Conservation (phyloP, 1,284 basidiomycete genomes). For the Irpex sp. region DNA sequence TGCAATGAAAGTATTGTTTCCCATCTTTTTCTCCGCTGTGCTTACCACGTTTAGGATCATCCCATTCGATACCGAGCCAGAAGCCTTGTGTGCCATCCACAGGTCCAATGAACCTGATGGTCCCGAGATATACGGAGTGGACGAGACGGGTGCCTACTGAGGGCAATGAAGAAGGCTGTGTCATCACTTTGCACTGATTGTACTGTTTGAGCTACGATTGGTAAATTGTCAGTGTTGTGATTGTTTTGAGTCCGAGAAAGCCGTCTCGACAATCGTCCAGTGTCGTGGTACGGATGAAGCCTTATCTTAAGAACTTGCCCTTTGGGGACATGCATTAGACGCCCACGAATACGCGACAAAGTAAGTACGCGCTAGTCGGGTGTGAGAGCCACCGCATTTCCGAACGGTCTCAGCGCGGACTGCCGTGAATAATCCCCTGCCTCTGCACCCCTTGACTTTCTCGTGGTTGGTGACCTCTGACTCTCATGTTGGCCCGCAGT, state of each 20-base stretch:
- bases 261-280: neutral
- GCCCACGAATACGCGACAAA: neutral
- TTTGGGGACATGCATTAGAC: neutral
- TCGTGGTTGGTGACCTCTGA: neutral
- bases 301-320: neutral
- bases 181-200: neutral
- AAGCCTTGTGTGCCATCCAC: conserved; percentile 62
- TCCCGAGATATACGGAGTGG: conserved; percentile 52
- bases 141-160: conserved; percentile 48
- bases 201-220: neutral
- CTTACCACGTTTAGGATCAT: conserved; percentile 79
- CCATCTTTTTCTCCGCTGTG: conserved; percentile 84
- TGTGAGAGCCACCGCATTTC: too few species aligned
- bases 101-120: conserved; percentile 67
- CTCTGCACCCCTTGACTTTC: neutral
- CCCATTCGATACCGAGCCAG: conserved; percentile 98
- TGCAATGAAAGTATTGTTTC: conserved; percentile 74
- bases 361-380: too few species aligned
- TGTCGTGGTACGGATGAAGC: neutral
- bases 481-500: conserved; percentile 19
- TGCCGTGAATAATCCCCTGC: conserved; percentile 7
- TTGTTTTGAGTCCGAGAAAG: too few species aligned
- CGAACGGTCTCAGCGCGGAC: conserved; percentile 3
- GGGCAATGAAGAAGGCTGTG: conserved; percentile 14
- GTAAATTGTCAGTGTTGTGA: neutral